A percentile compares a stretch with the other conserved stretches of the same genome.
Evolutionary conservation across 2,329 filamentous ascomycete genomes (phyloP).

Genomic region (Phyllosticta capitalensis): DNA sequence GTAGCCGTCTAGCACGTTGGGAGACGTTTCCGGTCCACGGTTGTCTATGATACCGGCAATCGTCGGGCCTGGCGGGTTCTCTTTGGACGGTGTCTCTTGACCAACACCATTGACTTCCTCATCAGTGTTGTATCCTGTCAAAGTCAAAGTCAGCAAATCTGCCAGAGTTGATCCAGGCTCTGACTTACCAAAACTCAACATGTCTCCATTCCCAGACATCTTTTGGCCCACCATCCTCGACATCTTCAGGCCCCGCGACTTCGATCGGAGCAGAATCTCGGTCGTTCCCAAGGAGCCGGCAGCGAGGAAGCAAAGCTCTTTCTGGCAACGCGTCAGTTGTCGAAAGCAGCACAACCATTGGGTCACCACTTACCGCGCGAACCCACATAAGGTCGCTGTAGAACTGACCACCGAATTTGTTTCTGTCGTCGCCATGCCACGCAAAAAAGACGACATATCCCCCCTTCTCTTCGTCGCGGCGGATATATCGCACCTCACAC

Average conservation of each 20-base stretch:
- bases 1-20: slow-evolving; percentile 49
- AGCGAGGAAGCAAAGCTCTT: slow-evolving; percentile 56
- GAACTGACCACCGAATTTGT: slow-evolving; percentile 45
- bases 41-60: slow-evolving; percentile 56
- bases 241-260: slow-evolving; percentile 44
- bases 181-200: slow-evolving; percentile 45
- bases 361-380: slow-evolving; percentile 35
- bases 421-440: slow-evolving; percentile 52
- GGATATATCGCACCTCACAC: slow-evolving; percentile 55
- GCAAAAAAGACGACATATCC: slow-evolving; percentile 58
- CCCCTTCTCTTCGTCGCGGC: slow-evolving; percentile 37
- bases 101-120: slow-evolving; percentile 49
- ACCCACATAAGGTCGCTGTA: slow-evolving; percentile 58
- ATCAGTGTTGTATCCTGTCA: slow-evolving; percentile 47
- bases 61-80: slow-evolving; percentile 50
- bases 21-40: slow-evolving; percentile 35
- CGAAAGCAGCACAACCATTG: no score
- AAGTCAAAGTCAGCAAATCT: neutral
- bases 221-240: slow-evolving; percentile 40
- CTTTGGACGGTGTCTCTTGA: slow-evolving; percentile 32
- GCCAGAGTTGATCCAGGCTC: no score
- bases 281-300: slow-evolving; percentile 57
- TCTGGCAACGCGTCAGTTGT: slow-evolving; percentile 19
- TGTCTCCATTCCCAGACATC: slow-evolving; percentile 57
- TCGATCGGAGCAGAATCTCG: slow-evolving; percentile 38